phyloP scores from a whole-genome alignment of 2,329 filamentous ascomycete genomes.

The Epichloe sylvatica region DNA sequence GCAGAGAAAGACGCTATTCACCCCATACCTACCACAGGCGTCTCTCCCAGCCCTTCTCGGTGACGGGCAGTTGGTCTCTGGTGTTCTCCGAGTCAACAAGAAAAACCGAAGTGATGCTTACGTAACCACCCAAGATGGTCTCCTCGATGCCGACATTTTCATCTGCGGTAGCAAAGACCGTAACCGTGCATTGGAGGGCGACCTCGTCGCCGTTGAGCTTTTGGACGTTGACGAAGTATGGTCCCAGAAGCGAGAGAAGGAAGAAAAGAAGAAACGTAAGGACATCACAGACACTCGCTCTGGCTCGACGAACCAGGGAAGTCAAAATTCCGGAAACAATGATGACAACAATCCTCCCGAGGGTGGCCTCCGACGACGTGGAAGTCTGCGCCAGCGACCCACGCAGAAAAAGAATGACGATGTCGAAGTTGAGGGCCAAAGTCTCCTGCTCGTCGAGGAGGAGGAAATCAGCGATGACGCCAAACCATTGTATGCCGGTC shows the following conservation, averaged over 20 bases:
- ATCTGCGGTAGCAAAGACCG: slow-evolving; percentile 99
- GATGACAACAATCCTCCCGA: slow-evolving; percentile 53
- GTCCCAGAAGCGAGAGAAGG: slow-evolving; percentile 97
- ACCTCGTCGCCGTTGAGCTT: slow-evolving; percentile 88
- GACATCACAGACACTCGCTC: slow-evolving; percentile 87
- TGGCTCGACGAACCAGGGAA: slow-evolving; percentile 59
- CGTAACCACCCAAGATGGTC: slow-evolving; percentile 76
- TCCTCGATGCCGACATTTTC: slow-evolving; percentile 94
- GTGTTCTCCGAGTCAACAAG: slow-evolving; percentile 96
- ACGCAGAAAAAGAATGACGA: slow-evolving; percentile 99
- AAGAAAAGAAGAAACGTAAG: slow-evolving; percentile 99
- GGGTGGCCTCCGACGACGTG: slow-evolving; percentile 78
- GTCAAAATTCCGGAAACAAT: slow-evolving; percentile 45
- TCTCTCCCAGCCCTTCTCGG: slow-evolving; percentile 79
- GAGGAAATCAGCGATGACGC: slow-evolving; percentile 98
- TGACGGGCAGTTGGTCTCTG: slow-evolving; percentile 88
- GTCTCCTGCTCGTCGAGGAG: slow-evolving; percentile 88
- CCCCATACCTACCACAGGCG: slow-evolving; percentile 90
- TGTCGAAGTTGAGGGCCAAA: slow-evolving; percentile 96
- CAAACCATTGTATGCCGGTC: slow-evolving; percentile 92
- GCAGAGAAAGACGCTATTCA: slow-evolving; percentile 96
- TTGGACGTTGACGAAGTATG: slow-evolving; percentile 97
- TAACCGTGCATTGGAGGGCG: slow-evolving; percentile 90
- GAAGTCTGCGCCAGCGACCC: slow-evolving; percentile 87
- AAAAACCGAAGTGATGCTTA: slow-evolving; percentile 99